These are phyloP conservation scores for Corymbia maculata DNA, from an alignment of 345 rosid species.

Conservation along the genomic window DNA sequence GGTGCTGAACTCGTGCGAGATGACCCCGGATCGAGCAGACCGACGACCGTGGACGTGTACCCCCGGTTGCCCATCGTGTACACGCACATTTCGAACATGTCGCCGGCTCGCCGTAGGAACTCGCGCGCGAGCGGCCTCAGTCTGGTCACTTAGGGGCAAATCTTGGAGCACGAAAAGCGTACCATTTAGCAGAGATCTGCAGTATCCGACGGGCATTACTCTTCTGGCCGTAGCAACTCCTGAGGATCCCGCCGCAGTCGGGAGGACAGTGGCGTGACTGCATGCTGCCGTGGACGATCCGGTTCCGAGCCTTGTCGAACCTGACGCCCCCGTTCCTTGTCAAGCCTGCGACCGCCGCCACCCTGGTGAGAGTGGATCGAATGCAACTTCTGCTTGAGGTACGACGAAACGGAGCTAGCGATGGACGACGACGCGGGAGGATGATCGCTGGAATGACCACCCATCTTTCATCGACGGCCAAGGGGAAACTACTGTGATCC, in stretches of 20 bases:
- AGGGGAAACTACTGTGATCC: background rate
- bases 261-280: background rate
- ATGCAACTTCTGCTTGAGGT: background rate
- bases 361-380: background rate
- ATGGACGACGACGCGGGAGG: background rate
- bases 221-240: too few relatives aligned
- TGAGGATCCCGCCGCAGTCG: background rate
- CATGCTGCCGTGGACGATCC: background rate
- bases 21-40: conserved; percentile 1
- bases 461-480: background rate
- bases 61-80: conserved; percentile 3
- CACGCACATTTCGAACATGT: conserved; percentile 5
- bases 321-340: background rate
- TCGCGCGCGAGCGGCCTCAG: conserved; percentile 5
- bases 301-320: background rate
- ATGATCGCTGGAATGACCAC: background rate
- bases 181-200: background rate
- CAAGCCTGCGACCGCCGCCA: background rate
- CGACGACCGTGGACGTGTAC: background rate
- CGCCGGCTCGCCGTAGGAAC: conserved; percentile 3
- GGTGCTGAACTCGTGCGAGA: background rate
- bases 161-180: background rate
- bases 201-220: too few relatives aligned
- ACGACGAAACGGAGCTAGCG: background rate
- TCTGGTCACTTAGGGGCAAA: background rate